Conservation (phyloP, 1,284 basidiomycete species). For the Microbotryum lychnidis-dioicae region DNA sequence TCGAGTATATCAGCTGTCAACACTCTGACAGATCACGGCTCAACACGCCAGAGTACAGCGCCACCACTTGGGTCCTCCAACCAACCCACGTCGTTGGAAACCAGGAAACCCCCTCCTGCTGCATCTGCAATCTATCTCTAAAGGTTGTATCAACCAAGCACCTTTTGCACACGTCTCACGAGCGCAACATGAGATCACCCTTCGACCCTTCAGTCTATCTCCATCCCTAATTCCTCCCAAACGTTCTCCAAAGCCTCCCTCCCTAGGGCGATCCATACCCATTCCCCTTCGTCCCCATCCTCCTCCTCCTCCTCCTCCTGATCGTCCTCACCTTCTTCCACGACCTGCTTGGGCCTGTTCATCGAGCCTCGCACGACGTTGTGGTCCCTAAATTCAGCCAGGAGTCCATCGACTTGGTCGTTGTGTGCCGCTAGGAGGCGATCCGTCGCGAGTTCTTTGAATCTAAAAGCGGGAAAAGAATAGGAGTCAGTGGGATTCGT, state of each 20-base stretch:
- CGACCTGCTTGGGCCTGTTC: conserved; percentile 26
- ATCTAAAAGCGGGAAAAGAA: neutral
- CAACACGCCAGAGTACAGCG: neutral
- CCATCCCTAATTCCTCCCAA: conserved; percentile 44
- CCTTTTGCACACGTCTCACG: neutral
- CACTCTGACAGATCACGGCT: neutral
- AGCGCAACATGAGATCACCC: neutral
- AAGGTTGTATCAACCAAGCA: neutral
- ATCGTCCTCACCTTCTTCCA: conserved; percentile 37
- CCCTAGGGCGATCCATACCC: conserved; percentile 71
- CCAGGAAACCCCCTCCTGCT: neutral
- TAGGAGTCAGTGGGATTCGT: neutral
- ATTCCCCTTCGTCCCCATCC: conserved; percentile 41
- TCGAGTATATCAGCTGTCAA: neutral
- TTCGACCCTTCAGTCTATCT: conserved; percentile 1
- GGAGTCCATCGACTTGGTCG: conserved; percentile 64
- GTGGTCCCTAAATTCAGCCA: conserved; percentile 85
- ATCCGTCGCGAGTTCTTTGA: conserved; percentile 51
- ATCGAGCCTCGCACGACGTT: conserved; percentile 56
- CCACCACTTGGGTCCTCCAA: neutral
- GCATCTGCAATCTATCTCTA: neutral
- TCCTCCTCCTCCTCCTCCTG: conserved; percentile 38
- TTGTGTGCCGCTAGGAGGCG: conserved; percentile 81
- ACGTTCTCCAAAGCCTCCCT: conserved; percentile 50
- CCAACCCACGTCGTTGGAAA: neutral